Base-by-base conservation (phyloP, 2,329 filamentous ascomycete species). In the Aureobasidium sp. region DNA sequence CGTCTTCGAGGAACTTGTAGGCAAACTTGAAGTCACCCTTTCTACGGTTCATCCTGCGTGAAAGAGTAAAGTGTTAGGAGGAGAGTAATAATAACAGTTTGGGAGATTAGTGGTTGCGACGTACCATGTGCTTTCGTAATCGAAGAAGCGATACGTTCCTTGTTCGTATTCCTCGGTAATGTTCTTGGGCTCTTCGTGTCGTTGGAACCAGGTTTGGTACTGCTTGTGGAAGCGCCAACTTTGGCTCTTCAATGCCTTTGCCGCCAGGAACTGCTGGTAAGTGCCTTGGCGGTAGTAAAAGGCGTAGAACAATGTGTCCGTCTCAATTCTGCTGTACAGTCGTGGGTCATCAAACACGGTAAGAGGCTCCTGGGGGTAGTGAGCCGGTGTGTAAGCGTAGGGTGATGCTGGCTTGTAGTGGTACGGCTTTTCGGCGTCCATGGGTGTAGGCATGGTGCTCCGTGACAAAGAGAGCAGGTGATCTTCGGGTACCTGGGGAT, bases 171-270 rank as follows among this genome's bases (percentile, higher is more conserved):
- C 94, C 74, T 99, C 94, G 0, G 94, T 97, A 70, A 99, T 99
- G 68, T 86, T 92, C 80, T 99, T 99, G 19, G 94, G 94, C 78
- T 99, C 94, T 71, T 99, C 94, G 67, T 99, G 94, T 55, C 94
- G 84, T 75, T 99, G 94, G 71, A 99, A 99, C 94, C 94, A 99
- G 1, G 94, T 99, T 74, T 96, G 94, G 72, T 99, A 99, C 74
- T 97, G 94, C 79, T 99, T 99, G 77, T 99, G 94, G 74, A 99
- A 99, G 60, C 94, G 84, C 94, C 94, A 99, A 74, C 92, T 96
- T 75, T 99, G 94, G 66, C 93, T 89, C 77, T 99, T 99, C 57
- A 99, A 78, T n/a, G 94, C 90, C 75, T 95, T 96, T 15, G 94
- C 94, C 1, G 94, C 91, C 62, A 97, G 81, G 71, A 92, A 96